Base-by-base conservation (phyloP, 495 filamentous ascomycete genomes). In the Daldinia grandis region DNA sequence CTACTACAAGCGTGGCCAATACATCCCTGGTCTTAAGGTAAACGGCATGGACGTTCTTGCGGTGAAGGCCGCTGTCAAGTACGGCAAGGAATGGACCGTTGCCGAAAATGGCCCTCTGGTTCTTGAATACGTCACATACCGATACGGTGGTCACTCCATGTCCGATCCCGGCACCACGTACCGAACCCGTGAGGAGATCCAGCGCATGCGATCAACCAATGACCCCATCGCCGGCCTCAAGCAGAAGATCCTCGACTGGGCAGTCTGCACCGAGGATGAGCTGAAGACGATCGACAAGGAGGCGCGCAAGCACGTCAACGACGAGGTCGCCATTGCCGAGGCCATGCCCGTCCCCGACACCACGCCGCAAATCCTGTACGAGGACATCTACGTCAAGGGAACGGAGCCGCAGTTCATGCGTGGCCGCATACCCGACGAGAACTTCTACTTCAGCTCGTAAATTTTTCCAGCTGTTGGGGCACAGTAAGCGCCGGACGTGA, bases 1-100 rank as follows among this genome's bases (percentile, higher is more conserved):
- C 81, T 99, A 99, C 91, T 99, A 99, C 90, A 98, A 98, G 89
- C 96, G 95, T 83, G 95, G 95, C 69, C 95, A 99, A 85, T 99
- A 98, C 86, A 99, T 99, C 76, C 95, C 95, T 66, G 95, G 95
- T 84, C 89, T 99, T 64, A 99, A 98, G 86, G 93, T 99, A 79
- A 99, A 99, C 84, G 95, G 93, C 80, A 99, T 99, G 95, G 95
- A 99, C 80, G 93, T 98, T 74, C 92, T 99, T 58, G 95, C 95
- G 71, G 95, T 97, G 80, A 97, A 97, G 88, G 92, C 94, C 57
- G 95, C 96, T 62, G 93, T 96, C 68, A 81, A 93, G 81, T 94
- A 97, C 87, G 93, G 90, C 76, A 97, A 94, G 85, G 84, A 95
- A 74, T 96, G 90, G 84, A 90, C 92, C 66, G 79, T 84, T 62